Evolutionary conservation across 2,329 filamentous ascomycete species (phyloP).

Genomic region (Nectriaceae sp.): DNA sequence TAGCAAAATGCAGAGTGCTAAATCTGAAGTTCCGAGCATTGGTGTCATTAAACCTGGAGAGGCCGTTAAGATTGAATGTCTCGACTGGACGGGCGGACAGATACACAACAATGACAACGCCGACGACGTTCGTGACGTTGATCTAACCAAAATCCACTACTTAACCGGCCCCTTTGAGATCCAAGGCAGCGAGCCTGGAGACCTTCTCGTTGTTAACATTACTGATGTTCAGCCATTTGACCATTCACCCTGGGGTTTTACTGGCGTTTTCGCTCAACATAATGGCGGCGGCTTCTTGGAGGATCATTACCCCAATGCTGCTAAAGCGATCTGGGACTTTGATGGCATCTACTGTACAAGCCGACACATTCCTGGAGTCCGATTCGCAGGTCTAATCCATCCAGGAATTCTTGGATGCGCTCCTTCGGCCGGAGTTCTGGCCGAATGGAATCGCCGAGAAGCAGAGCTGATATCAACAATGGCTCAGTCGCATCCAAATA

Average conservation of each 20-base stretch:
- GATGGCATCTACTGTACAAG: slow-evolving; percentile 72
- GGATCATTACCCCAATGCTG: slow-evolving; percentile 79
- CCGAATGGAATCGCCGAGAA: slow-evolving; percentile 83
- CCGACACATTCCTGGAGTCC: slow-evolving; percentile 83
- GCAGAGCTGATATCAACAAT: slow-evolving; percentile 73
- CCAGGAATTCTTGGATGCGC: slow-evolving; percentile 91
- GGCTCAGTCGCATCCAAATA: slow-evolving; percentile 58
- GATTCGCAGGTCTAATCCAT: slow-evolving; percentile 87
- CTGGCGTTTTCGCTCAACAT: slow-evolving; percentile 74
- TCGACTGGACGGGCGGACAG: slow-evolving; percentile 84
- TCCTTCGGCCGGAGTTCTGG: slow-evolving; percentile 75
- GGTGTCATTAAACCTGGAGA: slow-evolving; percentile 79
- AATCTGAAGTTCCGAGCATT: slow-evolving; percentile 65
- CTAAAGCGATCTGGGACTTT: slow-evolving; percentile 62
- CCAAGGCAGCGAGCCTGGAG: slow-evolving; percentile 80
- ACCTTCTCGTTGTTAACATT: slow-evolving; percentile 84
- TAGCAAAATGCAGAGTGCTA: not conserved
- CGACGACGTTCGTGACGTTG: slow-evolving; percentile 84
- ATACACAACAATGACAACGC: slow-evolving; percentile 87
- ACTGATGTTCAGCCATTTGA: slow-evolving; percentile 90
- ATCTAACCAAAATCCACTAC: slow-evolving; percentile 84
- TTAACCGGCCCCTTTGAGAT: slow-evolving; percentile 88
- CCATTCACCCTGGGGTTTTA: slow-evolving; percentile 88
- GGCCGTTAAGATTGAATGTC: slow-evolving; percentile 90
- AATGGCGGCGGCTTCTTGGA: slow-evolving; percentile 91